These are phyloP conservation scores for Sphenostylis stenocarpa DNA, from an alignment of 306 rosid genomes.

Conservation along the genomic window DNA sequence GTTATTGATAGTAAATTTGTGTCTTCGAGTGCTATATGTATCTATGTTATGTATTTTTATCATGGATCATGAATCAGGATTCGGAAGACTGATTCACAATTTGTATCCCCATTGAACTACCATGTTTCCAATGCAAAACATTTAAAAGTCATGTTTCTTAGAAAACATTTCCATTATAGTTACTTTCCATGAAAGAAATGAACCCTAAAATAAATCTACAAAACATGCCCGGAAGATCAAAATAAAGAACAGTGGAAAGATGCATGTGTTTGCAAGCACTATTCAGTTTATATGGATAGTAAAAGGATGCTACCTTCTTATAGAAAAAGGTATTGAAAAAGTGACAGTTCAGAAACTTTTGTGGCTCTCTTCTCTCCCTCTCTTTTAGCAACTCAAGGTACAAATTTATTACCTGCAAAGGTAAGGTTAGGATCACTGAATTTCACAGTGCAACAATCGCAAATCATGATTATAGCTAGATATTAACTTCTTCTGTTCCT, in stretches of 20 bases:
- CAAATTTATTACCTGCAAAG: conserved; percentile 79
- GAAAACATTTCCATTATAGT: neutral
- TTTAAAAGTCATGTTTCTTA: conserved; percentile 13
- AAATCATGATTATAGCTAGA: neutral
- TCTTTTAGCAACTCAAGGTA: conserved; percentile 93
- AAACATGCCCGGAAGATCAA: neutral
- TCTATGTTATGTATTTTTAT: neutral
- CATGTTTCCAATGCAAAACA: neutral
- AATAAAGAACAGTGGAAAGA: neutral
- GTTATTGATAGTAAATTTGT: no score
- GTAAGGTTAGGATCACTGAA: conserved; percentile 22
- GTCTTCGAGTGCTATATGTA: neutral
- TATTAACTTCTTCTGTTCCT: neutral
- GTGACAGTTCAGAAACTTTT: conserved; percentile 79
- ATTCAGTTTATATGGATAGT: neutral
- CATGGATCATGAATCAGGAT: neutral
- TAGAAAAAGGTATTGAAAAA: conserved; percentile 91
- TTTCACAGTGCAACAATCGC: conserved; percentile 8
- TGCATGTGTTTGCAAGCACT: conserved; percentile 4
- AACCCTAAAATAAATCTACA: conserved; percentile 13
- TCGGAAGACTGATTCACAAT: neutral
- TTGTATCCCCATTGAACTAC: no score
- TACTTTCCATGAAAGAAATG: conserved; percentile 15
- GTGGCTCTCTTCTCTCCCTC: conserved; percentile 82
- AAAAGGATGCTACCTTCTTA: conserved; percentile 57